Base-by-base conservation (phyloP, 805 yeast species). In the Pichia californica region DNA sequence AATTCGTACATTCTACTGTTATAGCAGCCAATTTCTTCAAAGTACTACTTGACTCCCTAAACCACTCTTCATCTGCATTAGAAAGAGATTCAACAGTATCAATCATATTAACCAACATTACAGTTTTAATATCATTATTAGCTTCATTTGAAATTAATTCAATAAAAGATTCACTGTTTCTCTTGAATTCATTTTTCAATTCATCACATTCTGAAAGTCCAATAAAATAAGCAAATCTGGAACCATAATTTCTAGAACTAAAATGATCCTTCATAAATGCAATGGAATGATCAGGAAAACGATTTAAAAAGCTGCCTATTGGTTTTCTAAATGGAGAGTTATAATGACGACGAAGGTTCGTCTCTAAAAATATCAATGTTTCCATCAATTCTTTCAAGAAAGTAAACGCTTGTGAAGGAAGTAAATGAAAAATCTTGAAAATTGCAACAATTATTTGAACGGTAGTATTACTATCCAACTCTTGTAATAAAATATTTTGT, bases 291-390 rank as follows among this genome's bases (percentile, higher is more conserved):
- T 73, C 76, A 2, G 94, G 79, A 59, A 88, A 91, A 47, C 96
- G 70, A 61, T 88, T 79, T 63, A 93, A 67, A 56, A 84, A 93
- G 58, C 83, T 83, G 7, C 94, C 89, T 36, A 91, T 76, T 3
- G 99, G 96, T n/a, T 69, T 73, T 51, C 99, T 73, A 70, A 93
- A 89, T 4, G 98, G 97, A 1, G 97, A 87, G 33, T 71, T 72
- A 45, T 87, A 85, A 49, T 85, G 87, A 19, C 96, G 79, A 44
- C 96, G 83, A 53, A 93, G 68, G 47, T 82, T 83, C 3, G 83
- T 79, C 62, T 93, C 99, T 55, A 93, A 67, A 45, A 77, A 80
- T 50, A 83, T 76, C 45, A 93, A 73, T 4, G 91, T 82, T 42
- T 73, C 74, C 54, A 93, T 74, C 44, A 93, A 73, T 53, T 88